Base-by-base conservation (phyloP, 768 basidiomycete species). In the Galerina marginata region DNA sequence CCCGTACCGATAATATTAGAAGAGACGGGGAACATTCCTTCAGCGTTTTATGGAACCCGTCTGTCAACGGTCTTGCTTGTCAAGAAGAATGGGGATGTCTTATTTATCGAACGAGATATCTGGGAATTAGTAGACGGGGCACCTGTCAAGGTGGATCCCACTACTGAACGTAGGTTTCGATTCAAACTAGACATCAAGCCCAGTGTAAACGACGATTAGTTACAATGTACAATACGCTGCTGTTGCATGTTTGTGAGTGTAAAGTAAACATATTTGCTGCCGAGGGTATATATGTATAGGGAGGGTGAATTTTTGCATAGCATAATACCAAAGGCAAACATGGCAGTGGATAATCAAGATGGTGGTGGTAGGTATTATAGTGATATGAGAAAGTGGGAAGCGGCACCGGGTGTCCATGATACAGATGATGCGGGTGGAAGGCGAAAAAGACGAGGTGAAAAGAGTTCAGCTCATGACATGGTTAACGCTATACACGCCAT, bases 41-140 rank as follows among this genome's bases (percentile, higher is more conserved):
- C 59, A 48, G 66, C 58, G 25, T 70, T 69, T 60, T 92, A 91
- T 67, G 92, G 83, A 45, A 94, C 92, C 37, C 87, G 92, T 14
- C 72, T 90, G 54, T 84, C 92, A 44, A 92, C 89, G 3, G 84
- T 91, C 42, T 69, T 94, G 51, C 81, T 94, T 57, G 76, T 94
- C 16, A 79, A 79, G 58, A 83, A 81, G 61, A 79, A 79, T 53
- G 88, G 90, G 26, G 72, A 80, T 45, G 90, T 83, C 9, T 58
- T 85, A 15, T 93, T 92, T 66, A 76, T 89, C 46, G 92, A 94
- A 71, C 76, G 89, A 47, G 91, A 93, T 67, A 77, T 85, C 26
- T 93, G 88, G 88, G 71, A 68, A 54, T 66, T 84, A 54, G 73
- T 65, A 33, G 74, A 81, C 29, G 86, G 79, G 20, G 69, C 67